Evolutionary conservation across 2,329 filamentous ascomycete species (phyloP), one percentile per base, ranked within the genome.

Genomic region (Coniochaeta pulveracea): DNA sequence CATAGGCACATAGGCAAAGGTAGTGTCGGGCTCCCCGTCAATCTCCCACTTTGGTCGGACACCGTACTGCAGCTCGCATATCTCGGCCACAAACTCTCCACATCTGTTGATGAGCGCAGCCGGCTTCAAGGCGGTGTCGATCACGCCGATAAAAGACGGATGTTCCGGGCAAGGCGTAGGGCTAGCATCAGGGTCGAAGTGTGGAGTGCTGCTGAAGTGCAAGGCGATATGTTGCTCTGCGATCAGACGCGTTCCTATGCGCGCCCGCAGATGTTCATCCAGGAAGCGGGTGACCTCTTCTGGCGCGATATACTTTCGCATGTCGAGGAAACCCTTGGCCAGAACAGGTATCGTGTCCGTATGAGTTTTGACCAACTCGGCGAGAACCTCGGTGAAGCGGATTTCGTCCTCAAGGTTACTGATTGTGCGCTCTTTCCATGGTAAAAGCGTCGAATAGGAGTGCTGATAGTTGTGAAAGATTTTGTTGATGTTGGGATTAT

Each of bases 391-490:
- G 10, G 89, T 93, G 55, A 98, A 98, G 35, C 76, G 72, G 41
- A 86, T 80, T 58, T 96, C 91, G 44, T 94, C 88, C 38, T 93
- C 80, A 28, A 91, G 64, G 2, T 74, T 85, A 29, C 72, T 75
- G 40, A 93, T 86, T 31, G 66, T 63, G 36, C 71, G 69, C 36
- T 70, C 66, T 50, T 82, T 49, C 62, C 89, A 95, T 5, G 89
- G 88, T 4, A 96, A 72, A 11, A 98, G 69, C 1, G 86, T 93
- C 3, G 84, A 89, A 14, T 98, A 66, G 3, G 86, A 94, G 57
- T 95, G 88, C 27, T 93, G 68, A 56, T 98, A 98, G 58, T 95
- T 96, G 57, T 84, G 79, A 65, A 96, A 94, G 43, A 98, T 98
- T 48, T 81, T 80, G 17, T 80, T 83, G 45, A 98, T 86, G 53